phyloP scores from a whole-genome alignment of 805 yeast species.

The Candida loeiensis region DNA sequence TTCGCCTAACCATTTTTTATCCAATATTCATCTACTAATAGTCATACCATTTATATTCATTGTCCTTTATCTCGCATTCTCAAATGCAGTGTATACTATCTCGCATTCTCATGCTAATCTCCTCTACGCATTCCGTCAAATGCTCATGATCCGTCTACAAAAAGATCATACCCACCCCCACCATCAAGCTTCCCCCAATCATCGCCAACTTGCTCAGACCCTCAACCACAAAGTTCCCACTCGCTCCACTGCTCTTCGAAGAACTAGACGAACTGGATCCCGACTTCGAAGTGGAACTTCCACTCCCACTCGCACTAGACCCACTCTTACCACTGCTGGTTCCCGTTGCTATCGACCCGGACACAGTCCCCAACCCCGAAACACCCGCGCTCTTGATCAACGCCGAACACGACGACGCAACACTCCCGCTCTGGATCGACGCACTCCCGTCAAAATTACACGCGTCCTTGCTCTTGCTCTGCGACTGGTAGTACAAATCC shows the following conservation, averaged over 20 bases:
- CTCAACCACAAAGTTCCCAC: not conserved
- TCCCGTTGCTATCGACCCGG: conserved; percentile 32
- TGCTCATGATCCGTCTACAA: conserved; percentile 9
- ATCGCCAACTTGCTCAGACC: conserved; percentile 17
- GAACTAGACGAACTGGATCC: conserved; percentile 16
- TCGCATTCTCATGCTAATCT: not conserved
- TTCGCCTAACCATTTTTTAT: too few relatives aligned
- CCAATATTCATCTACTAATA: too few relatives aligned
- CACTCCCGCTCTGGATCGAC: conserved; percentile 41
- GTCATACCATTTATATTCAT: too few relatives aligned
- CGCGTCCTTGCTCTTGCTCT: conserved; percentile 25
- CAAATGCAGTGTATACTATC: too few relatives aligned
- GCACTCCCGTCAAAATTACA: conserved; percentile 43
- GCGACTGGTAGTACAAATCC: conserved; percentile 34
- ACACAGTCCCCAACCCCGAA: conserved; percentile 60
- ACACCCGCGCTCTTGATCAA: conserved; percentile 63
- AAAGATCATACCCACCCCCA: conserved; percentile 29
- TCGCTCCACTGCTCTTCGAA: conserved; percentile 1
- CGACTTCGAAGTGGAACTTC: too few relatives aligned
- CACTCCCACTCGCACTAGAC: too few relatives aligned
- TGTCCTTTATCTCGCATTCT: too few relatives aligned
- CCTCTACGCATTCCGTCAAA: not conserved
- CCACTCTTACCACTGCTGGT: conserved; percentile 14
- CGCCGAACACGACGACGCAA: conserved; percentile 52
- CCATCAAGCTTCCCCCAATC: conserved; percentile 9